Base-by-base conservation (phyloP, 352 stramenopile species). In the Phytophthora syringae region DNA sequence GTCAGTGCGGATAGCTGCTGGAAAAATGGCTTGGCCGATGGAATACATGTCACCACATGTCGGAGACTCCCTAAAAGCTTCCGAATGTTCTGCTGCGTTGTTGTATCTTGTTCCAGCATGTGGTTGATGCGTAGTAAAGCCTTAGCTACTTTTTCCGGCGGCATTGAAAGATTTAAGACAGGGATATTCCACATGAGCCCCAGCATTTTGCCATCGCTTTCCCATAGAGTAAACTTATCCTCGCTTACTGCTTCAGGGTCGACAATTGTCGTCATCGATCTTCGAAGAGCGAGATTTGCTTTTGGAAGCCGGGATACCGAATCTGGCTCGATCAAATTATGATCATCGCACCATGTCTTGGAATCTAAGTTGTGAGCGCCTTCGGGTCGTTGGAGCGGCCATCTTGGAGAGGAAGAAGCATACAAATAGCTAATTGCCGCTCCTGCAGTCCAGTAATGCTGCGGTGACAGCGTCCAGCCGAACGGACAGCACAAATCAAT, bases 401-500 rank as follows among this genome's bases (percentile, higher is more conserved):
- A 63, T 63, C 53, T 39, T 3, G 55, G 44, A 12, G 21, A 36
- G 12, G 44, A 40, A 36, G 30, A 30, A 11, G 16, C 22, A 37
- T 55, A 55, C n/a, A 63, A 44, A 55, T 63, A 32, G 10, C 12
- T 55, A 12, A 63, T 63, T 42, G 32, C 54, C 36, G 27, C 43
- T 24, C 52, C 52, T 16, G 52, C 34, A 4, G n/a, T 53, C 52
- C 34, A 56, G 44, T 66, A 60, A 1, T 63, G 16, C 24, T 44
- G 28, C 1, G 52, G 60, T 1, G 60, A 68, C 3, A 63, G 28
- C 22, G 43, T 53, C 52, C 45, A 63, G 5, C 52, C 60, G 20
- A 68, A 62, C 2, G 44, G 60, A 39, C 44, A 68, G 2, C 34
- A 49, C 10, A 68, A 40, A 42, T 62, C 43, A 36, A 62, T 62